These are phyloP conservation scores for Nemania sp. DNA, from an alignment of 2,329 filamentous ascomycete species.

Conservation along the genomic window DNA sequence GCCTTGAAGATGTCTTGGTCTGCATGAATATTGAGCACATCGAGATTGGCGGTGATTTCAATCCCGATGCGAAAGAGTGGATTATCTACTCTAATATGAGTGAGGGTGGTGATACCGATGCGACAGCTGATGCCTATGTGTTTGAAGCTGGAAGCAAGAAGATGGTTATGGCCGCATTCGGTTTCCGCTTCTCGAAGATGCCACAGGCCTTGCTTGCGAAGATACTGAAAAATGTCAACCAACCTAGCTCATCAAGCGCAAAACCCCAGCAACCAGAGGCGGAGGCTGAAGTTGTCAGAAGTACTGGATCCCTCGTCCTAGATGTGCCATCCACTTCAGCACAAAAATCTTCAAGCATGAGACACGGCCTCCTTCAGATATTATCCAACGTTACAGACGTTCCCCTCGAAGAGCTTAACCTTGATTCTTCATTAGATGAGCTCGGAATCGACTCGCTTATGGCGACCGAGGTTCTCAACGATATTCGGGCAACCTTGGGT, in stretches of 20 bases:
- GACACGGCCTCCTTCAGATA: conserved; percentile 32
- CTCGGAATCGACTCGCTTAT: conserved; percentile 42
- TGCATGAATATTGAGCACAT: conserved; percentile 44
- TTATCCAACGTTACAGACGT: conserved; percentile 41
- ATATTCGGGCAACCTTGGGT: conserved; percentile 32
- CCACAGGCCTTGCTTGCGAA: conserved; percentile 24
- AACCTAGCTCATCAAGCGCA: conserved; percentile 7
- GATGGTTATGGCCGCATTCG: conserved; percentile 41
- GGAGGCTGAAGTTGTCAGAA: neutral
- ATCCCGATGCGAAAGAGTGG: conserved; percentile 37
- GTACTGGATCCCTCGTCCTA: neutral
- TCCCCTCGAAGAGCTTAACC: conserved; percentile 33
- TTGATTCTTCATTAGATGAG: conserved; percentile 32
- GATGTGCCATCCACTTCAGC: neutral
- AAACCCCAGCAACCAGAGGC: neutral
- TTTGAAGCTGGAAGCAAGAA: conserved; percentile 37
- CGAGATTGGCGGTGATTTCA: conserved; percentile 43
- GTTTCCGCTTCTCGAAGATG: conserved; percentile 36
- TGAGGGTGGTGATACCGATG: conserved; percentile 31
- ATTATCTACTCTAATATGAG: conserved; percentile 37
- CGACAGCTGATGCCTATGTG: conserved; percentile 36
- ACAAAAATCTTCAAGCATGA: conserved; percentile 21
- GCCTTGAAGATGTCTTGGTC: conserved; percentile 43
- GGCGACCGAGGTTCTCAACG: conserved; percentile 42
- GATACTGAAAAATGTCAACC: conserved; percentile 36